These are phyloP conservation scores for Colletotrichum camelliae DNA, from an alignment of 2,329 filamentous ascomycete species.

Conservation along the genomic window DNA sequence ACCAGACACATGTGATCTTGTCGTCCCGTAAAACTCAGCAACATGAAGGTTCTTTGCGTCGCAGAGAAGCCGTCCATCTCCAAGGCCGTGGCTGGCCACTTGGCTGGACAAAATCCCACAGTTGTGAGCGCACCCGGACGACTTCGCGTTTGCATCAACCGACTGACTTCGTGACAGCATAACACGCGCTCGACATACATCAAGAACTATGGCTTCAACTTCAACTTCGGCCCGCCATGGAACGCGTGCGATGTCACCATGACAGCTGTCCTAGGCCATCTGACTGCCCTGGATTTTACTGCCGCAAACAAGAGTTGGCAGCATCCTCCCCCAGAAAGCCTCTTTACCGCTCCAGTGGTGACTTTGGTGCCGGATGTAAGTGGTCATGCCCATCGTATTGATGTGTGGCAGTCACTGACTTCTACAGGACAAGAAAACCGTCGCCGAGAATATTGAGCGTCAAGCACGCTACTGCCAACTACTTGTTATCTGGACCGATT, in stretches of 20 bases:
- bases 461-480: constrained; percentile 76
- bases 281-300: constrained; percentile 81
- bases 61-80: constrained; percentile 87
- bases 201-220: constrained; percentile 94
- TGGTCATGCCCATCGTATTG: neutral
- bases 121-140: constrained; percentile 60
- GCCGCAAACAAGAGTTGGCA: constrained; percentile 79
- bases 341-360: constrained; percentile 83
- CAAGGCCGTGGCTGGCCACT: constrained; percentile 88
- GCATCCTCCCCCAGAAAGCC: constrained; percentile 75
- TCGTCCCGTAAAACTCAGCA: constrained; percentile 22
- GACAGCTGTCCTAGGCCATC: constrained; percentile 90
- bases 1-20: neutral
- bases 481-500: constrained; percentile 98
- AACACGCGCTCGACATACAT: constrained; percentile 77
- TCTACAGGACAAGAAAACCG: constrained; percentile 73
- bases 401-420: neutral
- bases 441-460: constrained; percentile 84
- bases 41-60: constrained; percentile 62
- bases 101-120: constrained; percentile 76
- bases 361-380: constrained; percentile 70
- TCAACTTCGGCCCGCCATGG: constrained; percentile 83
- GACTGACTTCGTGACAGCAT: constrained; percentile 53
- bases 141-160: neutral
- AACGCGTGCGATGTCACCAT: constrained; percentile 86